Percentiles rank a stretch among this genome's conserved stretches.
Conservation (phyloP, 2,329 filamentous ascomycete genomes). For the Elsinoe batatas region DNA sequence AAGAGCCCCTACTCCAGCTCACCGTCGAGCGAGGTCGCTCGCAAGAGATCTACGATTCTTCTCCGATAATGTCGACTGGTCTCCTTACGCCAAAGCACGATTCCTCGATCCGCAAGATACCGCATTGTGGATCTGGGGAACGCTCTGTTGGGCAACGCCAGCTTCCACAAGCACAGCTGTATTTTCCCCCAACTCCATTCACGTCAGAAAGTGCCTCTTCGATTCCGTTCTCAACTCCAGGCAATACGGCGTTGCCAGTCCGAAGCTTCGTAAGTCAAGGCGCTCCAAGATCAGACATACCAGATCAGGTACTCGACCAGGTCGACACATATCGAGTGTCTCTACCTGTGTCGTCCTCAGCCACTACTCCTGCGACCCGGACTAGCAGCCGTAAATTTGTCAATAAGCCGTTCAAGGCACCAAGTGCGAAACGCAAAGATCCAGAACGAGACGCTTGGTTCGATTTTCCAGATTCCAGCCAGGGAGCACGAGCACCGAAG, state of each 20-base stretch:
- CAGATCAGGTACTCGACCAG: too few relatives aligned
- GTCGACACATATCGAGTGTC: too few relatives aligned
- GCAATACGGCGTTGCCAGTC: neutral
- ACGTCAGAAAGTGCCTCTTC: neutral
- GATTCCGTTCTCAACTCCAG: conserved; percentile 9
- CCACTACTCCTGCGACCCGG: neutral
- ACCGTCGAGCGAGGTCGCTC: too few relatives aligned
- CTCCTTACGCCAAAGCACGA: conserved; percentile 20
- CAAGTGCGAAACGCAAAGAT: conserved; percentile 14
- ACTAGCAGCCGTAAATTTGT: neutral
- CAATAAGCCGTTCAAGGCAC: conserved; percentile 26
- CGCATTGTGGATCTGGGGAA: neutral
- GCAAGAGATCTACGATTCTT: too few relatives aligned
- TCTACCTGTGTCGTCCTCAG: neutral
- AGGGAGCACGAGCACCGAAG: neutral
- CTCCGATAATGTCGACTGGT: neutral
- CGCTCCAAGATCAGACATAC: too few relatives aligned
- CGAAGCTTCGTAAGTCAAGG: neutral
- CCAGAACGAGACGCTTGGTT: conserved; percentile 20
- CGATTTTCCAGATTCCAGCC: conserved; percentile 15
- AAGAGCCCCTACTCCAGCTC: neutral
- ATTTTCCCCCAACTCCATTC: neutral
- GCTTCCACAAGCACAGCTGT: conserved; percentile 6
- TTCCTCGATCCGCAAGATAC: conserved; percentile 4
- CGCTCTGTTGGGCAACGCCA: neutral